Conservation (phyloP, 2,329 filamentous ascomycete genomes). For the Aaosphaeria arxii region DNA sequence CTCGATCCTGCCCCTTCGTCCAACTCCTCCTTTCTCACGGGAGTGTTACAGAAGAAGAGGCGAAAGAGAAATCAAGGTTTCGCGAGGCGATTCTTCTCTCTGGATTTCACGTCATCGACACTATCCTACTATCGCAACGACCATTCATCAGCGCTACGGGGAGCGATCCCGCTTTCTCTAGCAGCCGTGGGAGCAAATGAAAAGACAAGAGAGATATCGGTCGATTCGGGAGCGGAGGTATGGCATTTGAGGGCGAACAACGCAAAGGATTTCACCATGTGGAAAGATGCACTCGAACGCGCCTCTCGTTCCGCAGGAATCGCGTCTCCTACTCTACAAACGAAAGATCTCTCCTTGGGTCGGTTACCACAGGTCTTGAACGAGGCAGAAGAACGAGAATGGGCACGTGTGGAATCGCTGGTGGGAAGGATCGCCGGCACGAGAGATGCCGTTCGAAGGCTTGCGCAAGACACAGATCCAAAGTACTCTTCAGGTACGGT, state of each 20-base stretch:
- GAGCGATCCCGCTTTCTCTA: slow-evolving; percentile 86
- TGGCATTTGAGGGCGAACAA: slow-evolving; percentile 90
- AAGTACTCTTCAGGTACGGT: slow-evolving; percentile 44
- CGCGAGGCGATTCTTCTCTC: slow-evolving; percentile 88
- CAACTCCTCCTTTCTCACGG: slow-evolving; percentile 67
- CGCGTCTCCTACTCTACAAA: slow-evolving; percentile 27
- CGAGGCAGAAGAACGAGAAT: slow-evolving; percentile 71
- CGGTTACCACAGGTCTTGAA: slow-evolving; percentile 16
- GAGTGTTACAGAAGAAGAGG: slow-evolving; percentile 81
- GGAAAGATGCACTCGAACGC: slow-evolving; percentile 81
- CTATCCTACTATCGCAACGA: slow-evolving; percentile 95
- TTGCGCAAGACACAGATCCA: slow-evolving; percentile 80
- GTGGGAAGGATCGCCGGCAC: slow-evolving; percentile 85
- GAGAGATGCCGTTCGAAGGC: slow-evolving; percentile 78
- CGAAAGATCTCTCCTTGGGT: slow-evolving; percentile 20
- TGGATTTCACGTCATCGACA: slow-evolving; percentile 92
- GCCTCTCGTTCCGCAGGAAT: slow-evolving; percentile 59
- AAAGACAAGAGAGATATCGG: slow-evolving; percentile 84
- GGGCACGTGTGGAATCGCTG: slow-evolving; percentile 80
- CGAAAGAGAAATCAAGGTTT: slow-evolving; percentile 93
- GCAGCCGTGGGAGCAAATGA: slow-evolving; percentile 90
- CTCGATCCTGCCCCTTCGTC: slow-evolving; percentile 14
- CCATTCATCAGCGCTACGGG: slow-evolving; percentile 86
- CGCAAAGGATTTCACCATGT: slow-evolving; percentile 79
- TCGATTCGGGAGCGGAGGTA: slow-evolving; percentile 94